Percentiles rank a stretch among this genome's conserved stretches.
Conservation (phyloP, 768 basidiomycete species). For the Mycena galopus region DNA sequence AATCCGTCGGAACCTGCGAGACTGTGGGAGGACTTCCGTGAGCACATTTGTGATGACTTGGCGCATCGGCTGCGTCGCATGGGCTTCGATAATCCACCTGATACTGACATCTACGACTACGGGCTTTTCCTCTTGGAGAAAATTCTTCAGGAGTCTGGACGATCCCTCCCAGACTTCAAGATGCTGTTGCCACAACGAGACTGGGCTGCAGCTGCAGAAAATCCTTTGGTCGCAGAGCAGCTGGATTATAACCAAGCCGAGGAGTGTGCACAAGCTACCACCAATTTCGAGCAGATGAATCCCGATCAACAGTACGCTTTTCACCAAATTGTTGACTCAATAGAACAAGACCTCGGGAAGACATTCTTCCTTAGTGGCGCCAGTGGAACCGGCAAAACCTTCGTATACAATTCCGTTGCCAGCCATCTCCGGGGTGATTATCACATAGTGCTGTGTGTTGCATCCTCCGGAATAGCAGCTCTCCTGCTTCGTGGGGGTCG, state of each 20-base stretch:
- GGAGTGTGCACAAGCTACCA: background rate
- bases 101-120: background rate
- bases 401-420: conserved; percentile 37
- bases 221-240: background rate
- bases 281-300: background rate
- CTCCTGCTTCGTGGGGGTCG: conserved; percentile 41
- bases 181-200: background rate
- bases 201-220: background rate
- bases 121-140: conserved; percentile 1
- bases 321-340: background rate
- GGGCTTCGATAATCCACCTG: background rate
- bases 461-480: background rate
- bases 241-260: background rate
- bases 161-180: conserved; percentile 33
- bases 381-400: background rate
- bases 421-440: background rate
- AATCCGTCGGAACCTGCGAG: background rate
- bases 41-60: conserved; percentile 1
- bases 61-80: background rate
- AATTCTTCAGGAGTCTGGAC: background rate
- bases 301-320: background rate
- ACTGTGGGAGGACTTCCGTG: background rate
- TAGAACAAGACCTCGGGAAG: background rate
- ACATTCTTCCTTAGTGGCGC: background rate
- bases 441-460: background rate